phyloP scores from a whole-genome alignment of 306 rosid species.

The Casuarina cunninghamiana region DNA sequence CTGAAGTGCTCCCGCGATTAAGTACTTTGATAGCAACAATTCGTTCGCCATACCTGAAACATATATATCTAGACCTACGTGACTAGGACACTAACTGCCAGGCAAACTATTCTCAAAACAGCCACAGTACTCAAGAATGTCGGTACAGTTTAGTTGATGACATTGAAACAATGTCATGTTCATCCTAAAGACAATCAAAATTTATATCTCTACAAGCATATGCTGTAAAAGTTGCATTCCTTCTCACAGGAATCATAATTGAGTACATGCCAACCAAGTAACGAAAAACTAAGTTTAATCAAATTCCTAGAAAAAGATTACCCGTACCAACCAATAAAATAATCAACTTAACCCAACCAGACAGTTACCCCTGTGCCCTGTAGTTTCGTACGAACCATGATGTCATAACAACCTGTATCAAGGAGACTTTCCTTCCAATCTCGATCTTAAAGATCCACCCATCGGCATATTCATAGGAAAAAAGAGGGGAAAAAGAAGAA shows the following conservation, averaged over 20 bases:
- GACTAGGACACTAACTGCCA: constrained; percentile 30
- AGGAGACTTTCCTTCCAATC: not conserved
- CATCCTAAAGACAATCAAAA: constrained; percentile 1
- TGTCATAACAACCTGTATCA: not conserved
- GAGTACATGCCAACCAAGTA: constrained; percentile 13
- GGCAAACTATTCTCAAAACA: constrained; percentile 17
- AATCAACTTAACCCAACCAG: not conserved
- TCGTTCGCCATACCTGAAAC: constrained; percentile 72
- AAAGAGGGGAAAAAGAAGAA: not conserved
- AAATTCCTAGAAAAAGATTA: not conserved
- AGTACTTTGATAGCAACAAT: constrained; percentile 93
- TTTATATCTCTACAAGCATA: constrained; percentile 4
- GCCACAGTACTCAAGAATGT: constrained; percentile 7
- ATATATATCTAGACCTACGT: constrained; percentile 33
- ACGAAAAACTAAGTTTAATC: not conserved
- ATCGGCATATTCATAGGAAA: not conserved
- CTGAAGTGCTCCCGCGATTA: constrained; percentile 76
- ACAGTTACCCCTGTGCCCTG: not conserved
- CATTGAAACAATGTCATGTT: constrained; percentile 1
- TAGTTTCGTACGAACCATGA: not conserved
- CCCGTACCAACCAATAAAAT: not conserved
- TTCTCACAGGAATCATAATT: constrained; percentile 4
- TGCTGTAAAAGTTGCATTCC: not conserved
- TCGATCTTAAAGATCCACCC: not conserved
- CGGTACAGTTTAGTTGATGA: constrained; percentile 8